Conservation (phyloP, 2,329 filamentous ascomycete genomes). For the Blastomyces parvus region DNA sequence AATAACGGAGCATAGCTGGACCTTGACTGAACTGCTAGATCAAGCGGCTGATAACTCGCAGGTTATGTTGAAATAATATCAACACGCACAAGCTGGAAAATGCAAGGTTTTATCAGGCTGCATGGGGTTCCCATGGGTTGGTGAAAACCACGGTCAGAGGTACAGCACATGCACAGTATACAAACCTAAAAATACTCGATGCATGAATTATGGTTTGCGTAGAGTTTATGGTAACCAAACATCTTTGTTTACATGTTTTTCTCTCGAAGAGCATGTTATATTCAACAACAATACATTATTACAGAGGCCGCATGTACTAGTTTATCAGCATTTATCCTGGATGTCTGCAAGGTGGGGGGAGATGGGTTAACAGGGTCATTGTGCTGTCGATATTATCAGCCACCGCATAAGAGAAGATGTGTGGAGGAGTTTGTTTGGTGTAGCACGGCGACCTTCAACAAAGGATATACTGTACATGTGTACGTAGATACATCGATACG, state of each 20-base stretch:
- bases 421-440: not conserved
- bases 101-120: no score
- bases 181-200: no score
- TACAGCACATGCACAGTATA: no score
- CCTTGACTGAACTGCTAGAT: not conserved
- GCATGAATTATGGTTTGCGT: not conserved
- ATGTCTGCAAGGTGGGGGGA: not conserved
- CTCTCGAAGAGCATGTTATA: not conserved
- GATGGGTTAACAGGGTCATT: not conserved
- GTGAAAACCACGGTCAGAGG: no score
- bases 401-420: not conserved
- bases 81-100: no score
- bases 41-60: no score
- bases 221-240: not conserved
- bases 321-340: not conserved
- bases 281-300: not conserved
- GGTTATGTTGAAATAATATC: no score
- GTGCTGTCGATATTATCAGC: not conserved
- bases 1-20: not conserved
- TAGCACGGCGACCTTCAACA: not conserved
- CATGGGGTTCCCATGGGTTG: no score
- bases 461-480: not conserved
- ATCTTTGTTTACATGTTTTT: not conserved
- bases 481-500: not conserved
- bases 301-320: not conserved